Percentiles rank a stretch among this genome's conserved stretches.
Conservation (phyloP, 495 filamentous ascomycete genomes). For the Lepraria neglecta region DNA sequence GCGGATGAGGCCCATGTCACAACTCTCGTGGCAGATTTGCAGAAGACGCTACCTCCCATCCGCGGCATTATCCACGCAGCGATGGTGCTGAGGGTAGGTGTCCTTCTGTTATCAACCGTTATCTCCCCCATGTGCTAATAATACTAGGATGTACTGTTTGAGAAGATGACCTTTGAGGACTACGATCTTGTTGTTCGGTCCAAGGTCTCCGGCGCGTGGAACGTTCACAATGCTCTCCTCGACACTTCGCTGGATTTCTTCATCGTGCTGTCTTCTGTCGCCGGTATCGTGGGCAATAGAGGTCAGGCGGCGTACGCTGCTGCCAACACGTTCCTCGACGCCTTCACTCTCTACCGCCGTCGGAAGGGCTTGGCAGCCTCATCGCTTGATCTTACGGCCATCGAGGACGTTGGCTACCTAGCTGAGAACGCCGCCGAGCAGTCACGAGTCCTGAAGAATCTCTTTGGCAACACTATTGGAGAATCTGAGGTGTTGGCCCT, state of each 20-base stretch:
- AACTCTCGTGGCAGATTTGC: slow-evolving; percentile 21
- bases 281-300: slow-evolving; percentile 19
- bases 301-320: slow-evolving; percentile 43
- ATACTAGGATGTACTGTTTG: slow-evolving; percentile 43
- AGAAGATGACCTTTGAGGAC: slow-evolving; percentile 47
- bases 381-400: slow-evolving; percentile 37
- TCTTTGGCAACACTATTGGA: slow-evolving; percentile 6
- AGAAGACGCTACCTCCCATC: slow-evolving; percentile 41
- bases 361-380: slow-evolving; percentile 32
- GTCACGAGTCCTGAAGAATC: neutral
- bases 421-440: slow-evolving; percentile 25
- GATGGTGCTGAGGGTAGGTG: slow-evolving; percentile 35
- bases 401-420: slow-evolving; percentile 39
- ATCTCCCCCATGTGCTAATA: neutral
- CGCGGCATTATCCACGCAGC: slow-evolving; percentile 47
- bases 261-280: slow-evolving; percentile 21
- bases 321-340: slow-evolving; percentile 39
- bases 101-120: neutral
- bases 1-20: slow-evolving; percentile 23
- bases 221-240: slow-evolving; percentile 35
- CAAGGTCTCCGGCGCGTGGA: slow-evolving; percentile 47
- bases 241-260: slow-evolving; percentile 36
- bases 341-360: slow-evolving; percentile 35
- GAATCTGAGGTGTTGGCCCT: slow-evolving; percentile 16
- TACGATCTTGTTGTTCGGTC: slow-evolving; percentile 44